phyloP scores from a whole-genome alignment of 192 early-diverging fungal species.

The Obelidium mucronatum region DNA sequence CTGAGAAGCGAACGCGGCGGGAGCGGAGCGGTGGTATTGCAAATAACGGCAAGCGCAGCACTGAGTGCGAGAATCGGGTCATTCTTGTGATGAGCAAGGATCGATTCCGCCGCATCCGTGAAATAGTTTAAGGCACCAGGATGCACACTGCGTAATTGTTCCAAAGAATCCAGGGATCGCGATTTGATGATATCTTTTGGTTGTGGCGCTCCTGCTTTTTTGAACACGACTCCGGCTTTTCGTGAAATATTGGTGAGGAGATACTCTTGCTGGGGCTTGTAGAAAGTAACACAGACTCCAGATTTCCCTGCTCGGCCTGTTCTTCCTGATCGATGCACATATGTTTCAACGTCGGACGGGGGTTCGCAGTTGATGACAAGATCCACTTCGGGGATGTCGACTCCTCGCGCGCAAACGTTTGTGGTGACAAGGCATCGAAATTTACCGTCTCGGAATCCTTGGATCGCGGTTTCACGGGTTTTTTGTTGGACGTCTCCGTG shows the following conservation, averaged over 20 bases:
- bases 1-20: conserved; percentile 82
- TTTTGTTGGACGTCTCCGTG: conserved; percentile 88
- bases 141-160: conserved; percentile 71
- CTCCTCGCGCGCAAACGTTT: conserved; percentile 93
- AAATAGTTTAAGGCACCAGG: conserved; percentile 84
- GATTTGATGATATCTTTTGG: conserved; percentile 87
- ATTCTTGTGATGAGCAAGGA: conserved; percentile 73
- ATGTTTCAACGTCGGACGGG: conserved; percentile 90
- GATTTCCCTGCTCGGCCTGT: conserved; percentile 89
- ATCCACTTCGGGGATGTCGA: conserved; percentile 97
- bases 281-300: conserved; percentile 94
- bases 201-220: conserved; percentile 83
- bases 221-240: conserved; percentile 79
- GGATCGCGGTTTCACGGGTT: conserved; percentile 79
- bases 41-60: conserved; percentile 88
- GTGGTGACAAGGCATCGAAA: conserved; percentile 85
- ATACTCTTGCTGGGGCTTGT: conserved; percentile 85
- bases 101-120: conserved; percentile 70
- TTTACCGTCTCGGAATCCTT: conserved; percentile 87
- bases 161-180: conserved; percentile 78
- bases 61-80: conserved; percentile 81
- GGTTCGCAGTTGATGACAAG: conserved; percentile 97
- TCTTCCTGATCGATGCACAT: conserved; percentile 95
- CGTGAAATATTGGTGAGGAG: conserved; percentile 79
- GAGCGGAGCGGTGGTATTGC: conserved; percentile 85